Conservation (phyloP, 495 filamentous ascomycete genomes). For the Penicillium parvum region DNA sequence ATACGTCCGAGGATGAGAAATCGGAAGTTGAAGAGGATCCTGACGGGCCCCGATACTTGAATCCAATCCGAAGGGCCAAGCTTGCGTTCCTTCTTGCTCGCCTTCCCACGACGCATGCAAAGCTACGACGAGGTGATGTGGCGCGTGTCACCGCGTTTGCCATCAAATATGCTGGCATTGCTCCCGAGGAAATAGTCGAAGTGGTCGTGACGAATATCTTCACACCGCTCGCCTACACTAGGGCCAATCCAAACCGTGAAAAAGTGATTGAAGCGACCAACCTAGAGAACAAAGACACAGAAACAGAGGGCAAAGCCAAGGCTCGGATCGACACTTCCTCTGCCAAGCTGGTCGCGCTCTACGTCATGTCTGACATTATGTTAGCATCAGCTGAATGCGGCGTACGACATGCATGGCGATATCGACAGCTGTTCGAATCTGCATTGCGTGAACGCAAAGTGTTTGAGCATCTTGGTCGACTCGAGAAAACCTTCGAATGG, state of each 20-base stretch:
- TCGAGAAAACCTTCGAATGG: conserved; percentile 76
- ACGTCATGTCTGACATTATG: conserved; percentile 83
- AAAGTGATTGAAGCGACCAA: conserved; percentile 29
- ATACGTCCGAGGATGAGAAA: conserved; percentile 83
- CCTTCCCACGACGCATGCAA: conserved; percentile 69
- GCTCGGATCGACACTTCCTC: conserved; percentile 61
- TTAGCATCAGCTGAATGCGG: conserved; percentile 78
- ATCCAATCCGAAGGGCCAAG: conserved; percentile 79
- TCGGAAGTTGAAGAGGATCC: conserved; percentile 66
- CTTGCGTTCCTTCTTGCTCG: conserved; percentile 74
- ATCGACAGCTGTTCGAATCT: conserved; percentile 78
- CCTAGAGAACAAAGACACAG: conserved; percentile 13
- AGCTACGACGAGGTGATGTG: conserved; percentile 79
- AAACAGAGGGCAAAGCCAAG: conserved; percentile 28
- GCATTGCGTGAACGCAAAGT: conserved; percentile 64
- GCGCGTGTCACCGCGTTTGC: conserved; percentile 85
- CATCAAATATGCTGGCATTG: conserved; percentile 74
- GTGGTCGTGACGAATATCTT: conserved; percentile 80
- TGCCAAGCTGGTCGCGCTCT: conserved; percentile 76
- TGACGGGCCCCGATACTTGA: conserved; percentile 70
- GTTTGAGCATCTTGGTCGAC: conserved; percentile 75
- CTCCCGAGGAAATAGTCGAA: conserved; percentile 83
- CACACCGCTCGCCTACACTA: conserved; percentile 59
- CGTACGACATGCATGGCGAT: conserved; percentile 86
- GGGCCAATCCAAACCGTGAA: conserved; percentile 54